Percentiles rank a stretch among this genome's conserved stretches.
Conservation (phyloP, 495 filamentous ascomycete species). For the Aspergillus bertholletiae region DNA sequence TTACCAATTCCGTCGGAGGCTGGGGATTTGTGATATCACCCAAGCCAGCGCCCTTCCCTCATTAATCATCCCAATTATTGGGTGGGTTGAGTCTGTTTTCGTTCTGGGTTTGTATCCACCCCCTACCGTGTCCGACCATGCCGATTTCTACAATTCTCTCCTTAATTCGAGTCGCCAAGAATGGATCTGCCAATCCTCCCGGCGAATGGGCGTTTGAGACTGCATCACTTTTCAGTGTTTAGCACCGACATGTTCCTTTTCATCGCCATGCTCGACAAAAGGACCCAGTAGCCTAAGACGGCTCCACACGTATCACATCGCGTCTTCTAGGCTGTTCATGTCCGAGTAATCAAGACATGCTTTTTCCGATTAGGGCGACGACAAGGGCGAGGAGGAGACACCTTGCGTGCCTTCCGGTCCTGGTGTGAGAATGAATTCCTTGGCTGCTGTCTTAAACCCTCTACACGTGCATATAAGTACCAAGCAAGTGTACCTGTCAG, state of each 20-base stretch:
- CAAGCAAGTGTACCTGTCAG: background rate
- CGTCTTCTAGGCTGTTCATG: background rate
- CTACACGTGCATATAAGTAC: conserved; percentile 3
- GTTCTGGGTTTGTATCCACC: background rate
- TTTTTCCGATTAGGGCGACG: background rate
- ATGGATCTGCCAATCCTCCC: background rate
- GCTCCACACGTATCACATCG: background rate
- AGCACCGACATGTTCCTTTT: background rate
- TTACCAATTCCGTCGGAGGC: background rate
- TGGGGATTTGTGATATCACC: background rate
- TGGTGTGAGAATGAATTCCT: background rate
- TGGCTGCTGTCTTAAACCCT: background rate
- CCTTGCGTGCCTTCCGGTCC: background rate
- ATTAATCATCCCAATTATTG: background rate
- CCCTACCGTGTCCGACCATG: background rate
- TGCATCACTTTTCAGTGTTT: background rate
- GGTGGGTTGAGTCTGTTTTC: background rate
- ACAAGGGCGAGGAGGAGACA: background rate
- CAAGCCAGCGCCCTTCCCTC: background rate
- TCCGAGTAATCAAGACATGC: background rate
- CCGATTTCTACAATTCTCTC: background rate
- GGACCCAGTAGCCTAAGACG: background rate
- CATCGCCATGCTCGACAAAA: background rate
- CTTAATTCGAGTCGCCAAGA: background rate
- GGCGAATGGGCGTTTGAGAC: conserved; percentile 4